Evolutionary conservation across 768 basidiomycete species (phyloP), one percentile per base, ranked within the genome.

Genomic region (Glaciozyma martinii): DNA sequence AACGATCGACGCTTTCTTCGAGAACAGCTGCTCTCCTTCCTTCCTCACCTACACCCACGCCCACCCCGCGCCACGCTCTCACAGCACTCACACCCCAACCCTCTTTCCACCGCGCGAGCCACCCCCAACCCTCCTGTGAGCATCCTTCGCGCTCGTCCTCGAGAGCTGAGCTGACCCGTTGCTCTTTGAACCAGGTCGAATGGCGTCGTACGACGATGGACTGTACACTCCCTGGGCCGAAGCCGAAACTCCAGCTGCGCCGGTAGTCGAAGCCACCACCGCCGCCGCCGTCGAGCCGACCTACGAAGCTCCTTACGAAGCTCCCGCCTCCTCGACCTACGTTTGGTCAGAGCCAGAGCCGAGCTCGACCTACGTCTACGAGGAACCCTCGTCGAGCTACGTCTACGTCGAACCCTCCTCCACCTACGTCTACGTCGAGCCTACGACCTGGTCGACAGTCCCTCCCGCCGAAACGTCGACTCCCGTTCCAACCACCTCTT

Each of bases 121-220:
- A 8, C 15, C 12, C 37, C 15, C 37, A 40, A 13, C 37, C 37
- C 37, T 13, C 12, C 37, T 12, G 37, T 40, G 2, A 13, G 37
- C 37, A 6, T 13, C 10, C 5, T 13, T 13, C 37, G 12, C 37
- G 7, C n/a, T 8, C 37, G 37, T 13, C 37, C 37, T 40, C 37
- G 5, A 13, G 10, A 40, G 37, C 37, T 40, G 37, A 40, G 37
- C 37, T 40, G 15, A 40, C 37, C 37, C 12, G 2, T 40, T 40
- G 7, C 37, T 40, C 37, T 13, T 13, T 13, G 37, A 40, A 40
- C 37, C 37, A 40, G 37, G 10, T 40, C 37, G 37, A 40, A 63
- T 63, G 62, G 57, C 58, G 12, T 50, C 49, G 13, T 68, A 68
- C 54, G 58, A 68, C 50, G 58, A 62, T 43, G 67, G 67, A 1